These are phyloP conservation scores for Berberis vulgaris DNA, from an alignment of 164 flowering plant species.

Conservation along the genomic window DNA sequence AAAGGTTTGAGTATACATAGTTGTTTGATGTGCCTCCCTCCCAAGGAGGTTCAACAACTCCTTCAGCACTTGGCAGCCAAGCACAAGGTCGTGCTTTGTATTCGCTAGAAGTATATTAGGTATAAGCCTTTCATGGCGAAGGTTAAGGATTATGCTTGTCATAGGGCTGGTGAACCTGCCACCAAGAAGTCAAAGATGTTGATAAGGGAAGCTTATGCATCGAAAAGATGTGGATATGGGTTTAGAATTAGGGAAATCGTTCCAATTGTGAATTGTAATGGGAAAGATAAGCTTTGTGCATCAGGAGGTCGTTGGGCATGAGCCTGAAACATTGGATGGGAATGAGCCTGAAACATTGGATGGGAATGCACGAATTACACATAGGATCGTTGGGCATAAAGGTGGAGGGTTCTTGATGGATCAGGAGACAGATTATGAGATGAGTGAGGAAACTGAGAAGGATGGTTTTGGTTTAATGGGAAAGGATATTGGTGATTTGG, in stretches of 20 bases:
- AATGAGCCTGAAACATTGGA: constrained; percentile 95
- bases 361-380: constrained; percentile 98
- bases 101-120: constrained; percentile 92
- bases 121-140: constrained; percentile 98
- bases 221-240: constrained; percentile 96
- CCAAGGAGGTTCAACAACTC: constrained; percentile 67
- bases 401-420: constrained; percentile 55
- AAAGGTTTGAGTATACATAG: constrained; percentile 92
- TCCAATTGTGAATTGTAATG: constrained; percentile 86
- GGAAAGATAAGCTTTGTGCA: constrained; percentile 94
- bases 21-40: constrained; percentile 72
- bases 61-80: constrained; percentile 83
- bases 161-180: constrained; percentile 91
- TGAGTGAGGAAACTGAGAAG: constrained; percentile 60
- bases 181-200: constrained; percentile 64
- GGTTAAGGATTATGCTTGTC: constrained; percentile 98
- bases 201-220: constrained; percentile 91
- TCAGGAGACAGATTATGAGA: constrained; percentile 61
- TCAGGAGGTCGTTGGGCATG: constrained; percentile 92
- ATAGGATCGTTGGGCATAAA: constrained; percentile 82
- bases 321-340: constrained; percentile 95
- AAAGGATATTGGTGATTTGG: constrained; percentile 56
- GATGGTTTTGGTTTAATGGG: constrained; percentile 52
- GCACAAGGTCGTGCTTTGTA: constrained; percentile 94
- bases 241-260: constrained; percentile 96